Evolutionary conservation across 768 basidiomycete genomes (phyloP), one percentile per base, ranked within the genome.

Genomic region (Paxillus involutus): DNA sequence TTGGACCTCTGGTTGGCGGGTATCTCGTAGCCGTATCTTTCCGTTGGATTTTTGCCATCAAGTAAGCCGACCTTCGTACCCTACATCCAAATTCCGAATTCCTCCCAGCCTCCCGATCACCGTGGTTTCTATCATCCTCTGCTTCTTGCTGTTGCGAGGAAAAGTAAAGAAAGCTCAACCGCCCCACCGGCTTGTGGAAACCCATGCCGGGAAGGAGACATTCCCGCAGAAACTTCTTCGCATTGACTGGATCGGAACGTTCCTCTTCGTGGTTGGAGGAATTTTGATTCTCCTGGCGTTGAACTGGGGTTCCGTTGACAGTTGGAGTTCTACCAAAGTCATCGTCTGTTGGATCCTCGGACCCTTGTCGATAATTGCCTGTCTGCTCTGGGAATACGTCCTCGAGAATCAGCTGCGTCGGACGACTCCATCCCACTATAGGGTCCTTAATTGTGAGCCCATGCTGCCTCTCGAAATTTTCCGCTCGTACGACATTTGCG

Each of bases 41-140:
- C 63, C 66, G 77, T 14, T 77, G 77, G 77, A 68, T 77, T 16
- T 78, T 78, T 53, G 77, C 71, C 0, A 77, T 77, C 66, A 77
- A 77, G 75, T 75, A 47, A 39, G 75, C 57, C 11, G 40, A 40
- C 42, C 3, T 24, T 29, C 32, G 48, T 24, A 8, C 17, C 19
- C 47, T 12, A 29, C 43, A 16, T 26, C 26, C 26, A 4, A 16
- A 49, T 12, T 46, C 12, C n/a, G 21, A 52, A 24, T 52, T 56
- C 3, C 29, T 36, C 13, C 33, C 49, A 76, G 75, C 57, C 61
- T 78, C 1, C 77, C 77, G 0, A 58, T 59, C 48, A 60, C 54
- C 21, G 65, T 67, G 13, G 55, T 67, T 0, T 68, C 70, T 2
- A 71, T 70, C 52, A 51, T 69, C 16, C 58, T 77, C 13, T 56